Evolutionary conservation across 2,329 filamentous ascomycete genomes (phyloP), one percentile per base, ranked within the genome.

Genomic region (Paracoccidioides brasiliensis): DNA sequence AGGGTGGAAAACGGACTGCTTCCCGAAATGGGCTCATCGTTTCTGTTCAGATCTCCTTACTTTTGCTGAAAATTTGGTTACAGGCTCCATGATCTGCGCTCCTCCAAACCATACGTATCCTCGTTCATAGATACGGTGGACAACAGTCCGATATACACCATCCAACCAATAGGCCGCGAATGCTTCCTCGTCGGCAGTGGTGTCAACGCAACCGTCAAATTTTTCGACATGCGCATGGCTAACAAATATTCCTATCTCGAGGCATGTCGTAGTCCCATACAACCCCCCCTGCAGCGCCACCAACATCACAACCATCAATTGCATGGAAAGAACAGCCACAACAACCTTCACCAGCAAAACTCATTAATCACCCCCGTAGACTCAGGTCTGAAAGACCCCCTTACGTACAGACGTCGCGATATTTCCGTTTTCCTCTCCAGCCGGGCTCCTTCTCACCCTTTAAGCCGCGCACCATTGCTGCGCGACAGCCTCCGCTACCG

Each of bases 11-110:
- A 22, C 22, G 22, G 22, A 22, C 22, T 22, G 22, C 22, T 22
- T 2, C 22, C 22, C 22, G 22, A 22, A 22, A 22, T 22, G 22
- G 22, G 22, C 22, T 22, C 22, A 22, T 22, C 22, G 22, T 22
- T 22, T 22, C 22, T 22, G 1, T 22, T 22, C 22, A 22, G 22
- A 22, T 22, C 22, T 22, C 22, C 22, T 22, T 22, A 22, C 22
- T 22, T 22, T 22, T 22, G 22, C 22, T 22, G 22, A 22, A 22
- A 22, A 22, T 22, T 22, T n/a, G 14, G 6, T 14, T 7, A 12
- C 53, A 74, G 80, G 60, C 73, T 85, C 5, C 81, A 85, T 63
- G 82, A 85, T 61, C 67, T 83, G 55, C 79, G 82, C 40, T 78
- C 78, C 0, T 71, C 74, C 2, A 64, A 68, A 22, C 67, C 71